phyloP scores from a whole-genome alignment of 768 basidiomycete genomes.

The Exidia glandulosa region DNA sequence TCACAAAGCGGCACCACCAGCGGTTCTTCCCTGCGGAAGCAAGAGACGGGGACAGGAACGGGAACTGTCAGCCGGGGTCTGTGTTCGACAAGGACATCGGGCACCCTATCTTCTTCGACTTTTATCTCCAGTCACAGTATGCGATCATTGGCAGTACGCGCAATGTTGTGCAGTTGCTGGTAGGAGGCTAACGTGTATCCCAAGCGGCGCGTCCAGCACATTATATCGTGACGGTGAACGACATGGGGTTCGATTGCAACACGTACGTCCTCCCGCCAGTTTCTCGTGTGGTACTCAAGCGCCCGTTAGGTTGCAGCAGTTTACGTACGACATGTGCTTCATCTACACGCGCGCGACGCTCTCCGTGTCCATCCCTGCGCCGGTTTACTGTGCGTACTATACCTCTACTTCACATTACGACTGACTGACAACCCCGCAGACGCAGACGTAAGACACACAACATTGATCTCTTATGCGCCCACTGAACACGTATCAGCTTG shows the following conservation, averaged over 20 bases:
- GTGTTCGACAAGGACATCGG: slow-evolving; percentile 37
- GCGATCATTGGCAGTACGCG: slow-evolving; percentile 37
- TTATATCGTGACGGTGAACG: slow-evolving; percentile 40
- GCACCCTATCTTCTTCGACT: slow-evolving; percentile 28
- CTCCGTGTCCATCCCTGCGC: slow-evolving; percentile 48
- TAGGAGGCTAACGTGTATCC: neutral
- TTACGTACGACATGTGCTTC: slow-evolving; percentile 42
- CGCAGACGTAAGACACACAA: neutral
- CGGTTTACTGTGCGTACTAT: slow-evolving; percentile 41
- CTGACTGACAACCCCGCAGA: neutral
- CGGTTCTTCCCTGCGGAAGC: slow-evolving; percentile 42
- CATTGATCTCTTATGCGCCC: neutral
- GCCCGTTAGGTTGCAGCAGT: slow-evolving; percentile 32
- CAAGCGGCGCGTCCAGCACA: slow-evolving; percentile 49
- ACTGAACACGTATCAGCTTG: too few relatives aligned
- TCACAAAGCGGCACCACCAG: slow-evolving; percentile 52
- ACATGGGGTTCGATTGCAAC: slow-evolving; percentile 6
- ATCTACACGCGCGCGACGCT: slow-evolving; percentile 43
- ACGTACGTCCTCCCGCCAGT: neutral
- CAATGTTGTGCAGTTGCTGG: neutral
- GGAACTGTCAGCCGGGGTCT: slow-evolving; percentile 42
- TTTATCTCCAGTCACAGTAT: slow-evolving; percentile 45
- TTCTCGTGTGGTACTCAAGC: too few relatives aligned
- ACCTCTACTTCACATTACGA: too few relatives aligned
- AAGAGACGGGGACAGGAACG: slow-evolving; percentile 14